Evolutionary conservation across 1,284 basidiomycete genomes (phyloP), one percentile per base, ranked within the genome.

Genomic region (Cryptococcus hybrid): DNA sequence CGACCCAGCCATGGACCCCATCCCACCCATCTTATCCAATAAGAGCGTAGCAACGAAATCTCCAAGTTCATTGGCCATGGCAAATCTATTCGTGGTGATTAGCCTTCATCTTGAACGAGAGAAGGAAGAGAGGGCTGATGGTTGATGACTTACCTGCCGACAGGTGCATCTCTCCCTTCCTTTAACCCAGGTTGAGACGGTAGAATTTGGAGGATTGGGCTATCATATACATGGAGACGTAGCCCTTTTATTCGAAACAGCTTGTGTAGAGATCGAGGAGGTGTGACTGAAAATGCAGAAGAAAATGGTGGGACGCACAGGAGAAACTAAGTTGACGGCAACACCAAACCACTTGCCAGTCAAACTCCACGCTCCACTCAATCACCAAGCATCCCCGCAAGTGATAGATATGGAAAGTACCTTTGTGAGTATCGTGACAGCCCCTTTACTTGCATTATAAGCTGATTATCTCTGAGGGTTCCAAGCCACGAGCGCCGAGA

Each of bases 161-260:
- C 67, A 4, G 76, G 76, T 78, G 35, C 66, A 59, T 7, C 49
- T n/a, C 42, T 66, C 51, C 78, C 76, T 77, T 52, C 69, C 63
- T 9, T 53, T 39, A 8, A 63, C 64, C 66, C 66, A 77, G 2
- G 55, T 55, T 47, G 56, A 43, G 39, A 61, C 60, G 30, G 57
- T 54, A 46, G 55, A 61, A 50, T 68, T 61, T 0, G 67, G 63
- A 2, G 67, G 67, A 50, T 69, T 65, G 60, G 67, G 18, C 65
- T 35, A 75, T 76, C 78, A 79, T 79, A 52, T 79, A 76, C 4
- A 77, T 78, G 3, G 60, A 47, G 34, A 78, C 72, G 66, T 78
- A 79, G 6, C 76, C 72, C 60, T 59, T 45, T 6, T 8, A 13
- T 34, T 18, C 18, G 18, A 18, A 18, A 18, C 18, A 18, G 18